Evolutionary conservation across 2,329 filamentous ascomycete genomes (phyloP), one percentile per base, ranked within the genome.

Genomic region (Pezizomycotina sp.): DNA sequence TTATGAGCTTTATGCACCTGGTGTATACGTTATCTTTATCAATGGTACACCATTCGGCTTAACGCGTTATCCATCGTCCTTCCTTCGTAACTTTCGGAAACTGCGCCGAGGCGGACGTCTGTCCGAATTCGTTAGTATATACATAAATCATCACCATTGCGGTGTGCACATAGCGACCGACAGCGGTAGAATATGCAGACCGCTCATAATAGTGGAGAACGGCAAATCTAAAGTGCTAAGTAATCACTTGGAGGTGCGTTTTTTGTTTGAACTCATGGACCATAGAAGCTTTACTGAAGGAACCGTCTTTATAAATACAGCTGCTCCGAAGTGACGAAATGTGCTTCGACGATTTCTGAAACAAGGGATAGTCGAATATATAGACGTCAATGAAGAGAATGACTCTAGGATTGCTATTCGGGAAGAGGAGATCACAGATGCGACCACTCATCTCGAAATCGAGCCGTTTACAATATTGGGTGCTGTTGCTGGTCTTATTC

Each of bases 301-400:
- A 12, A 33, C 24, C 29, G 27, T 18, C 12, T 15, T 31, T 14
- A 24, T n/a, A 22, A n/a, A 20, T 20, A 28, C 14, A 50, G 49
- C 49, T 47, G 10, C 62, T 98, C 18, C 78, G 89, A 38, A 74
- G 77, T 46, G 84, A 84, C 8, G 79, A 74, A 21, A 77, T 81
- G 58, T 74, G 78, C 9, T 98, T 98, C 54, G 89, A 98, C 49
- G 86, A 93, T 55, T 95, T 53, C 62, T 98, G 20, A 80, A 75
- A 18, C 71, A 78, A 42, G 91, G 89, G 1, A 66, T 98, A 6
- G 80, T 98, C 5, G 91, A 98, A 55, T 98, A 98, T 52, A 69
- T 98, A 13, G 89, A 98, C 53, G 83, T 92, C 49, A 98, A 98
- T 58, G 91, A 98, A 58, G 89, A 98, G 59, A 92, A 98, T 53